Conservation (phyloP, 108 stramenopile species). For the Skeletonema marinoi region DNA sequence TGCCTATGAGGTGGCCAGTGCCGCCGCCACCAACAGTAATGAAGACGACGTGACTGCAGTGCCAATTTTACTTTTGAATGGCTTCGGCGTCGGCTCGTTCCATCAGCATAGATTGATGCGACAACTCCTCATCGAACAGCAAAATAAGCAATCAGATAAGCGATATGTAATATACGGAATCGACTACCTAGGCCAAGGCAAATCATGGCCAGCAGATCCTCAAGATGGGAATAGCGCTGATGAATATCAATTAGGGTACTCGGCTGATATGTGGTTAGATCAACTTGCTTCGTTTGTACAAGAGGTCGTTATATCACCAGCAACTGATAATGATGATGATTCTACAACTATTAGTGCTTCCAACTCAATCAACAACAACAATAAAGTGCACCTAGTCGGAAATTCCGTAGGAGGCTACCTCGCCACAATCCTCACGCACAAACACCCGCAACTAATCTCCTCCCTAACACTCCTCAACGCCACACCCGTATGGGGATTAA, state of each 20-base stretch:
- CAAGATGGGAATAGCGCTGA: constrained; percentile 60
- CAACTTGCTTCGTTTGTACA: constrained; percentile 66
- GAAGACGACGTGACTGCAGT: neutral
- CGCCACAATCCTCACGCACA: constrained; percentile 57
- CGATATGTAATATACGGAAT: constrained; percentile 62
- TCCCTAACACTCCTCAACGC: constrained; percentile 74
- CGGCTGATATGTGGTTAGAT: constrained; percentile 77
- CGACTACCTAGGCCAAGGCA: constrained; percentile 89
- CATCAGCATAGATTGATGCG: constrained; percentile 86
- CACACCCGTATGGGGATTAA: constrained; percentile 89
- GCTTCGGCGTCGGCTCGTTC: constrained; percentile 89
- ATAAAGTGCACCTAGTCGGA: constrained; percentile 72
- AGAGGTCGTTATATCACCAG: constrained; percentile 43
- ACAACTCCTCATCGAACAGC: constrained; percentile 23
- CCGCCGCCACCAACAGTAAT: neutral
- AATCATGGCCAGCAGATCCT: constrained; percentile 79
- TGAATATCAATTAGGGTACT: constrained; percentile 69
- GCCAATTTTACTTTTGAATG: constrained; percentile 52
- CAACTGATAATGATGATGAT: constrained; percentile 6
- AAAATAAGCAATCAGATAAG: constrained; percentile 3
- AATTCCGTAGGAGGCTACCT: constrained; percentile 83
- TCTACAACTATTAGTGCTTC: neutral
- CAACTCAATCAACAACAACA: neutral
- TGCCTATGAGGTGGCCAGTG: constrained; percentile 28
- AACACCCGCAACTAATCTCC: constrained; percentile 57